Evolutionary conservation across 2,329 filamentous ascomycete species (phyloP), one percentile per base, ranked within the genome.

Genomic region (Tetracladium maxilliforme): DNA sequence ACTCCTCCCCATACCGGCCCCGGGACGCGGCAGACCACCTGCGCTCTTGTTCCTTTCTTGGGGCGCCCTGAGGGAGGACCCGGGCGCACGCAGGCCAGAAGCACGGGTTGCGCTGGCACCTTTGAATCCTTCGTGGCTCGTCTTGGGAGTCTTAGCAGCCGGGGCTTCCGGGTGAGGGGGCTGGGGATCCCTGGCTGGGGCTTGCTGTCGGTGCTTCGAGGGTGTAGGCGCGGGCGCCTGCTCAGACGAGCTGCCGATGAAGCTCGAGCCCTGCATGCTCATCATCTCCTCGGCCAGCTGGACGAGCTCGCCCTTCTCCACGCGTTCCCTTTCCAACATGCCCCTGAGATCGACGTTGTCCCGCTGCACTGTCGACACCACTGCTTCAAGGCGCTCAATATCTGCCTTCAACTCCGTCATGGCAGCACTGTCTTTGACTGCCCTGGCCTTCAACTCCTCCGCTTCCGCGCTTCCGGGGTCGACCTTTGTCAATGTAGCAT

Each of bases 241-340:
- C 22, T 43, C 34, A 30, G 40, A 34, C 23, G 43, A 29, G 42
- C 44, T 40, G 21, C 44, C 34, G 31, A 46, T 48, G 23, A 55
- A 44, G 20, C 37, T 50, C 24, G 61, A 51, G 40, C 54, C 62
- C 46, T 71, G 61, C 51, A 87, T 71, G 25, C 61, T 58, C 52
- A 90, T 75, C 72, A 90, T 79, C 54, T 90, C 81, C 47, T 90
- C 81, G 2, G 82, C 81, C 5, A 83, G 65, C 28, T 72, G 68
- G 18, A 90, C 81, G 19, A 90, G 58, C 51, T 87, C 81, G 26
- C 79, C 77, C 58, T 90, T 87, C 52, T 90, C 81, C 12, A 83
- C 66, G 6, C 81, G 64, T 52, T 90, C 81, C 31, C 65, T 59
- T 45, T 84, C 73, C 6, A 90, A 60, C 37, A 80, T 63, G 11